These are phyloP conservation scores for Lasiosphaeria ovina DNA, from an alignment of 495 filamentous ascomycete genomes.

Conservation along the genomic window DNA sequence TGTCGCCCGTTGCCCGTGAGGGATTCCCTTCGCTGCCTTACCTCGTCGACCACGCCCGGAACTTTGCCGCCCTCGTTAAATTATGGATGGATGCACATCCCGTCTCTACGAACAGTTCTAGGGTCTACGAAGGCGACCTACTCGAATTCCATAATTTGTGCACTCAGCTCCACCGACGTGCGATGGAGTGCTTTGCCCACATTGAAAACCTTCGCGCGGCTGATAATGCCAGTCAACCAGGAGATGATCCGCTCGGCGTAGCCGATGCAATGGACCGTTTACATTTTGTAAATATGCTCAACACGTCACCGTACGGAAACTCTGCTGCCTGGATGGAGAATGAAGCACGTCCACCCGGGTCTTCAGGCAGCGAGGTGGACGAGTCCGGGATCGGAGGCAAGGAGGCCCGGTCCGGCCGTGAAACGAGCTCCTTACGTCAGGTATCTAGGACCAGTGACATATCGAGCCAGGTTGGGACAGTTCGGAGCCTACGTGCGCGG, in stretches of 20 bases:
- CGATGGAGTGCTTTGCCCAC: slow-evolving; percentile 41
- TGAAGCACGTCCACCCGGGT: slow-evolving; percentile 42
- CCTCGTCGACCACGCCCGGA: slow-evolving; percentile 85
- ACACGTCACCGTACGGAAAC: slow-evolving; percentile 29
- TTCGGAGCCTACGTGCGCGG: slow-evolving; percentile 37
- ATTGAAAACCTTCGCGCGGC: slow-evolving; percentile 29
- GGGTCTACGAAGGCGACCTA: slow-evolving; percentile 60
- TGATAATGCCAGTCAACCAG: slow-evolving; percentile 67
- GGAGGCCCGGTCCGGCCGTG: slow-evolving; percentile 37
- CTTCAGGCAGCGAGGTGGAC: slow-evolving; percentile 51
- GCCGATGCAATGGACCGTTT: slow-evolving; percentile 73
- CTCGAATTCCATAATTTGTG: slow-evolving; percentile 74
- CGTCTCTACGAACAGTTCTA: slow-evolving; percentile 44
- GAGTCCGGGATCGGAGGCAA: slow-evolving; percentile 29
- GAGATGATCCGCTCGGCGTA: slow-evolving; percentile 61
- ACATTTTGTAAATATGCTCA: slow-evolving; percentile 44
- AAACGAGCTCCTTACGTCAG: slow-evolving; percentile 41
- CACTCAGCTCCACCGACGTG: slow-evolving; percentile 65
- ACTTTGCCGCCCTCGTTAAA: slow-evolving; percentile 82
- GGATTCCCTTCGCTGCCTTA: slow-evolving; percentile 94
- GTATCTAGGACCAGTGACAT: slow-evolving; percentile 37
- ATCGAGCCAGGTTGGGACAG: slow-evolving; percentile 31
- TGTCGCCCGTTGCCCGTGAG: slow-evolving; percentile 80
- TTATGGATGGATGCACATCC: slow-evolving; percentile 74
- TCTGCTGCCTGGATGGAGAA: slow-evolving; percentile 34